These are phyloP conservation scores for Biscogniauxia marginata DNA, from an alignment of 2,329 filamentous ascomycete species.

Conservation along the genomic window DNA sequence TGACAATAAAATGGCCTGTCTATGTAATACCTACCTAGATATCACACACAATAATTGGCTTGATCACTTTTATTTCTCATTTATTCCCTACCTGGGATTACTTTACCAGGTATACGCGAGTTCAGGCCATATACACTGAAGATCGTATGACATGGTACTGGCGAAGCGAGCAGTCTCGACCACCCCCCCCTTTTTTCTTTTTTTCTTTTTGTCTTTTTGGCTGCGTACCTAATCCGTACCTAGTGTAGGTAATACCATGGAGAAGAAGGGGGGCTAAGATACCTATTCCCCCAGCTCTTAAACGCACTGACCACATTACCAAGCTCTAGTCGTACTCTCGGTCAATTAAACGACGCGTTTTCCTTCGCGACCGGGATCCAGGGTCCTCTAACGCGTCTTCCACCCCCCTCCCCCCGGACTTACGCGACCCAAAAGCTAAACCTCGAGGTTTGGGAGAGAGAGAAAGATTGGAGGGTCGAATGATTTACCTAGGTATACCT, in stretches of 20 bases:
- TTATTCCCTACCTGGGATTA: neutral
- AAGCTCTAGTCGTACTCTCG: neutral
- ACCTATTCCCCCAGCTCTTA: neutral
- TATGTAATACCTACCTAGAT: neutral
- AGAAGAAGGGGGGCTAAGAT: neutral
- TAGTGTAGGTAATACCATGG: too few species aligned
- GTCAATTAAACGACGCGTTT: neutral
- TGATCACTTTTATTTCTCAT: neutral
- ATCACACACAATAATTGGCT: too few species aligned
- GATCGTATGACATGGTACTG: neutral
- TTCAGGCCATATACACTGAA: neutral
- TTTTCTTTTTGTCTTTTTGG: neutral
- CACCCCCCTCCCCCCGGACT: too few species aligned
- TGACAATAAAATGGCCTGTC: neutral
- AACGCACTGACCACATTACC: neutral
- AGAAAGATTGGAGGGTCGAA: neutral
- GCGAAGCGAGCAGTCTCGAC: neutral
- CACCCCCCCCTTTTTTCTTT: neutral
- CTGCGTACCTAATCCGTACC: too few species aligned
- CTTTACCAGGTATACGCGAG: neutral
- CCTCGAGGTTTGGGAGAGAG: neutral
- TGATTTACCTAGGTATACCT: too few species aligned
- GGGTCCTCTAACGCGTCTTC: neutral
- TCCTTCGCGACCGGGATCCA: neutral
- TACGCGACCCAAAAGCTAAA: neutral